A percentile compares a stretch with the other conserved stretches of the same genome.
phyloP scores from a whole-genome alignment of 1,284 basidiomycete species.

The Cryptococcus maquisensis region DNA sequence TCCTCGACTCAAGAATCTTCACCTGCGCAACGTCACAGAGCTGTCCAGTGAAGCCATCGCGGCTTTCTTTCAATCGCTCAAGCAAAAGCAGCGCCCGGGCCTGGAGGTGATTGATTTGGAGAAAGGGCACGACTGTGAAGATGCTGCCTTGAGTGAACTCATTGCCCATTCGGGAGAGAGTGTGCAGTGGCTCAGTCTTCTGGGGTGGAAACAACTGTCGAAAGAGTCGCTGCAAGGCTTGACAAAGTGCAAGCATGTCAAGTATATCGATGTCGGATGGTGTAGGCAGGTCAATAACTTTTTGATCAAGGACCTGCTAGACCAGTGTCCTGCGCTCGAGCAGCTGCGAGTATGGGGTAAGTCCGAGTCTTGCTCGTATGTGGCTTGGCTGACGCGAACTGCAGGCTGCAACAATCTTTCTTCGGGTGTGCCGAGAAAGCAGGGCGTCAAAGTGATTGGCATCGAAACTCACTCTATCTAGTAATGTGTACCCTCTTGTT shows the following conservation, averaged over 20 bases:
- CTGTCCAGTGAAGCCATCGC: constrained; percentile 68
- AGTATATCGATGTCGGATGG: constrained; percentile 76
- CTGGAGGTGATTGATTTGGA: constrained; percentile 59
- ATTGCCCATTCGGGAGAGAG: constrained; percentile 64
- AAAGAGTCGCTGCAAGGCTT: constrained; percentile 59
- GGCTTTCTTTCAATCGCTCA: constrained; percentile 59
- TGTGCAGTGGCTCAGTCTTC: constrained; percentile 67
- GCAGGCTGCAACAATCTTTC: constrained; percentile 48
- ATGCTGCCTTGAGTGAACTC: constrained; percentile 60
- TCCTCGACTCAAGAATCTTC: constrained; percentile 56
- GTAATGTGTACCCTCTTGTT: not conserved
- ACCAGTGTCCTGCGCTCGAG: constrained; percentile 49
- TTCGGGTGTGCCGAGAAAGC: constrained; percentile 44
- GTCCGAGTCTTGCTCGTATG: constrained; percentile 7
- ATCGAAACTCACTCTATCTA: constrained; percentile 47
- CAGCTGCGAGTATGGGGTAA: constrained; percentile 47
- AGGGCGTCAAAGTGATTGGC: constrained; percentile 47
- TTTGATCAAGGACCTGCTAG: constrained; percentile 66
- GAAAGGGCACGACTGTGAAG: constrained; percentile 58
- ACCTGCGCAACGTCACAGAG: constrained; percentile 58
- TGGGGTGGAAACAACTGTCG: constrained; percentile 66
- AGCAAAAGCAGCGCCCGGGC: constrained; percentile 25
- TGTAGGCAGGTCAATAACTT: constrained; percentile 82
- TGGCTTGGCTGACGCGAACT: not conserved
- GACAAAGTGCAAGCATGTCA: constrained; percentile 53